Evolutionary conservation across 163 green algal species (phyloP), one percentile per base, ranked within the genome.

Genomic region (Picocystis sp.): DNA sequence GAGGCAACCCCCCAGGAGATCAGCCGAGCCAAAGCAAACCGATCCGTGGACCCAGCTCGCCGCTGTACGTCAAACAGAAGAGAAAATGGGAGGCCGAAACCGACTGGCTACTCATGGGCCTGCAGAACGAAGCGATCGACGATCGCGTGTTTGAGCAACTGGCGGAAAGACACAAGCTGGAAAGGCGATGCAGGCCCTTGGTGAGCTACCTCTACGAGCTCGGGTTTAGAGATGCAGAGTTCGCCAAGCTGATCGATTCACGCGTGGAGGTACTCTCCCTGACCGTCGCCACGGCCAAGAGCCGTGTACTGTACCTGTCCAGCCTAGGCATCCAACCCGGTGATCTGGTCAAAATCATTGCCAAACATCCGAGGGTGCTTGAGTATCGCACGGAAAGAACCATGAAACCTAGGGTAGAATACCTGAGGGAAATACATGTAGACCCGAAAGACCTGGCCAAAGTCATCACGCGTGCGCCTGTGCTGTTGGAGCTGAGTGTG

Each of bases 311-410:
- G 29, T 38, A 38, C 29, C 29, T 38, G 5, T 38, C 29, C 29
- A 38, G 29, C 29, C 29, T 38, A 38, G 29, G 29, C 29, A 38
- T 38, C 29, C 29, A 38, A 38, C 29, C 29, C 29, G 5, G 8
- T 5, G 29, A 38, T 38, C 29, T 38, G 29, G 29, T 38, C 29
- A 38, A 68, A 25, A 51, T 52, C 29, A 38, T 82, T 15, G 23
- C 52, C 21, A 70, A 62, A 38, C 67, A 57, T 43, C 70, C 71
- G 1, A 55, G 65, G 22, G 58, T 82, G 8, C 33, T 82, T 33
- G 75, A 83, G 56, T 79, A 81, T 47, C 56, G 60, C 12, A 55
- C 61, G 2, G 74, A 83, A 50, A 54, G 57, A 48, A 74, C 65
- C 10, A 33, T 79, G 24, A 47, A 52, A 3, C 65, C 70, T 5